Evolutionary conservation across 2,329 filamentous ascomycete genomes (phyloP).

Genomic region (Nothophoma quercina): DNA sequence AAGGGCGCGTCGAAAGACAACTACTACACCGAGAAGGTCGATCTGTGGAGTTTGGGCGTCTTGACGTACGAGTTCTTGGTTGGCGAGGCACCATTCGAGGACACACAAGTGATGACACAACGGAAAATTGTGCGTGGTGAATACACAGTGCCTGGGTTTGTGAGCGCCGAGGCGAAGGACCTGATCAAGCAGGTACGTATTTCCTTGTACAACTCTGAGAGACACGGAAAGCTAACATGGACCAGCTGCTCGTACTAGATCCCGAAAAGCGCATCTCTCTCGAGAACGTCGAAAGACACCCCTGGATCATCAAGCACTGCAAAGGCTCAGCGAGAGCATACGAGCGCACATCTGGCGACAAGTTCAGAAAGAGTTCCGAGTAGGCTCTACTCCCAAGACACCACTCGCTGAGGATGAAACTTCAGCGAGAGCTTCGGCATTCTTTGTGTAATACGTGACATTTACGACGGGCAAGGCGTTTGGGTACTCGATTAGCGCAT

Average conservation of each 20-base stretch:
- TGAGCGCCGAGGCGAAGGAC: slow-evolving; percentile 89
- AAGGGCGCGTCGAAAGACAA: slow-evolving; percentile 81
- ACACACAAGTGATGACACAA: slow-evolving; percentile 93
- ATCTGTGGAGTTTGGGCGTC: slow-evolving; percentile 94
- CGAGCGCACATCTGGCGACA: slow-evolving; percentile 39
- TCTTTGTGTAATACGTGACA: slow-evolving; percentile 7
- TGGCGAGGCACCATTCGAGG: slow-evolving; percentile 96
- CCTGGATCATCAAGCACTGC: slow-evolving; percentile 98
- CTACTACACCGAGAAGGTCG: slow-evolving; percentile 93
- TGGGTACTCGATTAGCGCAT: slow-evolving; percentile 4
- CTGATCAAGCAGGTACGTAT: slow-evolving; percentile 87
- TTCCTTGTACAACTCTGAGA: too few relatives aligned
- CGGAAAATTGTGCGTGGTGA: slow-evolving; percentile 86
- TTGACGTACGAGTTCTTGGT: slow-evolving; percentile 96
- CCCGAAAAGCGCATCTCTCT: slow-evolving; percentile 92
- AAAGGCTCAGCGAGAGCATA: slow-evolving; percentile 52
- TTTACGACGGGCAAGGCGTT: slow-evolving; percentile 2
- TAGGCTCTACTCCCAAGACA: not conserved
- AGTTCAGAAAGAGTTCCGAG: slow-evolving; percentile 39
- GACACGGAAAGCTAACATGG: slow-evolving; percentile 15
- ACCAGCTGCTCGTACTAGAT: slow-evolving; percentile 77
- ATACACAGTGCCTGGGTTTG: slow-evolving; percentile 90
- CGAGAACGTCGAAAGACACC: slow-evolving; percentile 86
- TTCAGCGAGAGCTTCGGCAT: too few relatives aligned
- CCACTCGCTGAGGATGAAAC: not conserved